These are phyloP conservation scores for Diddensiella transvaalensis DNA, from an alignment of 805 yeast genomes.

Conservation along the genomic window DNA sequence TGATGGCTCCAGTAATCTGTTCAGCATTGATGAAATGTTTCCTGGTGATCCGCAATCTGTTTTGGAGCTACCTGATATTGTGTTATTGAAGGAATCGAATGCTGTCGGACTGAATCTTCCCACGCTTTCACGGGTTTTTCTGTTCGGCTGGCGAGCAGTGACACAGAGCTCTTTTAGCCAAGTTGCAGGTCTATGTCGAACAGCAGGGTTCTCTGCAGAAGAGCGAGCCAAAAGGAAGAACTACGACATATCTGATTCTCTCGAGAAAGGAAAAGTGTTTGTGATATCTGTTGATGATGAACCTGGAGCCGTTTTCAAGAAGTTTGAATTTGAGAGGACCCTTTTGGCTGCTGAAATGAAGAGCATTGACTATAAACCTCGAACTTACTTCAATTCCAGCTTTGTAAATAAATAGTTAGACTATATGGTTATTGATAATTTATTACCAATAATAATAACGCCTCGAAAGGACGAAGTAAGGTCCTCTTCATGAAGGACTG, in stretches of 20 bases:
- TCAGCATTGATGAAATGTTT: neutral
- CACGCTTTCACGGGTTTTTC: neutral
- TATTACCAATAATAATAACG: no score
- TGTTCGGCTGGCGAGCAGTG: neutral
- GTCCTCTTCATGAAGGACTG: neutral
- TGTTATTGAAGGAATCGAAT: slow-evolving; percentile 3
- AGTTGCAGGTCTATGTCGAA: neutral
- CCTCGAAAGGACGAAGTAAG: no score
- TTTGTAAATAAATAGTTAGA: no score
- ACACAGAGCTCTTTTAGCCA: neutral
- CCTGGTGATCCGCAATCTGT: neutral
- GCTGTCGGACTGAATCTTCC: slow-evolving; percentile 12
- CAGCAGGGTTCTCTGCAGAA: neutral
- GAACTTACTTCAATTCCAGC: neutral
- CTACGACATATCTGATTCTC: neutral
- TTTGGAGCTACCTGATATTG: slow-evolving; percentile 4
- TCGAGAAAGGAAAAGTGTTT: neutral
- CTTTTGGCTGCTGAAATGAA: neutral
- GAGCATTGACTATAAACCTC: neutral
- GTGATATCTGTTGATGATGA: neutral
- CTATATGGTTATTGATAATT: no score
- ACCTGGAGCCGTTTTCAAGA: neutral
- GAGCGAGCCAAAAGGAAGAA: neutral
- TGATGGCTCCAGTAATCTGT: neutral
- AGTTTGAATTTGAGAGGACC: neutral